phyloP scores from a whole-genome alignment of 225 moss, liverwort and hornwort genomes.

The Straminergon stramineum region DNA sequence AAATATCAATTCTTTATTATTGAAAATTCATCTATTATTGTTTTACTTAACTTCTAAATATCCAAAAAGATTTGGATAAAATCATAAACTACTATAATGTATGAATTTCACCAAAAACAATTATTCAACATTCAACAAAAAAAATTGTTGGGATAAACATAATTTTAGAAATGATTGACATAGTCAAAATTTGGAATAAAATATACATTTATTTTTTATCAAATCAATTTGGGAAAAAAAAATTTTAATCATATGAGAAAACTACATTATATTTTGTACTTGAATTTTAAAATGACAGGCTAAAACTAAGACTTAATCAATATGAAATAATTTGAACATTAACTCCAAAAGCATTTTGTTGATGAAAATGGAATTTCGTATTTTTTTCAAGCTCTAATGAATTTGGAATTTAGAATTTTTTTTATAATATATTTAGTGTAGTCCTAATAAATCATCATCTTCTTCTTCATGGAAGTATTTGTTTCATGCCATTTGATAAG shows the following conservation, averaged over 20 bases:
- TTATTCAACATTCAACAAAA: neutral
- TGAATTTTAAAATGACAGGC: neutral
- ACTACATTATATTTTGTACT: neutral
- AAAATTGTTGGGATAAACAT: fast-evolving
- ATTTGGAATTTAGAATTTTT: neutral
- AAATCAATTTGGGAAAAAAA: neutral
- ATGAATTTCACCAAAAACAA: neutral
- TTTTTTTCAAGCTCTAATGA: neutral
- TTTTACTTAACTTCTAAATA: neutral
- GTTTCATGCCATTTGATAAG: neutral
- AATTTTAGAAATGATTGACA: neutral
- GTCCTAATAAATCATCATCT: too few species aligned
- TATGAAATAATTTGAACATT: neutral
- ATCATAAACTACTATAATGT: fast-evolving
- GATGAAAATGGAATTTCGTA: too few species aligned
- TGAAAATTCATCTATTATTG: neutral
- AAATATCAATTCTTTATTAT: neutral
- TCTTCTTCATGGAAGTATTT: neutral
- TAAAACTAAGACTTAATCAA: fast-evolving
- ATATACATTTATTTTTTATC: fast-evolving
- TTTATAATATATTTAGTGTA: neutral
- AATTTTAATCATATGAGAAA: too few species aligned
- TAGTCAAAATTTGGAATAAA: neutral
- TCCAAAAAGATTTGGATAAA: neutral
- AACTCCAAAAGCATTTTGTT: neutral